Base-by-base conservation (phyloP, 768 basidiomycete species). In the Erythrobasidium yunnanense region DNA sequence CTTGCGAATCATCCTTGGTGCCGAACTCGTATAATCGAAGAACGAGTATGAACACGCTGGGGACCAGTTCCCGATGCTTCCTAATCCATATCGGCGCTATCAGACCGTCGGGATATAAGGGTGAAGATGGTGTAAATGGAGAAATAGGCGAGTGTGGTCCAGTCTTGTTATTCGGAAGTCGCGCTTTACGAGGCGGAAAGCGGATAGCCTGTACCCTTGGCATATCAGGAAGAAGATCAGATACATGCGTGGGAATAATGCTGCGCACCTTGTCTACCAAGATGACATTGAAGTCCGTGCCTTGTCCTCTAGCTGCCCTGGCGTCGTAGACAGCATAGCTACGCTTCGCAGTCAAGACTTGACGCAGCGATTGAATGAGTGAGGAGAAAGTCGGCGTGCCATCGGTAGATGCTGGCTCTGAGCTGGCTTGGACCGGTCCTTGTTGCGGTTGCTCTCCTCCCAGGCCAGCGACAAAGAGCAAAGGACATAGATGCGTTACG, bases 41-140 rank as follows among this genome's bases (percentile, higher is more conserved):
- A 75, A 96, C 95, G 67, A 95, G 80, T 7, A 97, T 87, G 75
- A 96, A 93, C 0, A 96, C 92, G 23, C 88, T 86, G 0, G 95
- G 95, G 0, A 96, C 77, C 32, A 95, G 84, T 0, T 88, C 84
- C 0, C 88, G 88, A 73, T 99, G 95, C 76, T 97, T 99, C 47
- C 91, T 82, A 33, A 97, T 84, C 95, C 95, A 99, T 74, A 97
- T 90, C 0, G 95, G 95, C 1, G 95, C 90, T 57, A 99, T 90
- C 58, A 99, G 78, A 0, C 95, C 95, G 74, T 99, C 95, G 0
- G 95, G 95, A 75, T 90, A 83, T 7, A 95, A 79, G 0, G 95
- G 93, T 0, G 91, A 95, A 0, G 86, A 81, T 0, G 86, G 85
- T 0, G 88, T 88, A 42, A 96, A 78, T 0, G 95, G 95, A 0